A percentile compares a stretch with the other conserved stretches of the same genome.
phyloP scores from a whole-genome alignment of 352 stramenopile genomes.

The Peronospora tabacina region DNA sequence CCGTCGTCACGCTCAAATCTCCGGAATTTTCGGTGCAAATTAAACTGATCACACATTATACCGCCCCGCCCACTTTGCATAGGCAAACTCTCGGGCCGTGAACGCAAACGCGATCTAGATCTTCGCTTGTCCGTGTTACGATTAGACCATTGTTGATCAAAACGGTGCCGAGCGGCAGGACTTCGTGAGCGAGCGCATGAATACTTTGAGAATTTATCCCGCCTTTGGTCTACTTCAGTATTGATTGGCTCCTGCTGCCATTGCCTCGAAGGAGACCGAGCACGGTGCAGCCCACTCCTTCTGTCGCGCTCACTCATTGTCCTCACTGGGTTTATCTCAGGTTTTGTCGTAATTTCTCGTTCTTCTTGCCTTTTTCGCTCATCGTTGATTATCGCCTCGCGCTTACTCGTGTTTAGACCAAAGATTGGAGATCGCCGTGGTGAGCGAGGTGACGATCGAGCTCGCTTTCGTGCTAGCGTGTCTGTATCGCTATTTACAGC shows the following conservation, averaged over 20 bases:
- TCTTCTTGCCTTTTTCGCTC: not conserved
- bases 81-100: not conserved
- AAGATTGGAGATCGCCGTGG: slow-evolving; percentile 1
- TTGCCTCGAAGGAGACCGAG: slow-evolving; percentile 3
- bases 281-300: not conserved
- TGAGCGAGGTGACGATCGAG: not conserved
- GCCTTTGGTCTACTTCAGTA: slow-evolving; percentile 1
- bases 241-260: slow-evolving; percentile 9
- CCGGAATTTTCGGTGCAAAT: slow-evolving; percentile 5
- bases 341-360: not conserved
- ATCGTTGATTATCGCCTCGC: not conserved
- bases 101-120: slow-evolving; percentile 13
- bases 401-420: not conserved
- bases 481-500: slow-evolving; percentile 1
- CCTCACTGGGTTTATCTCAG: not conserved
- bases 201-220: slow-evolving; percentile 6
- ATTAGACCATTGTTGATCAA: slow-evolving; percentile 6
- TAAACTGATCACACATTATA: slow-evolving; percentile 4
- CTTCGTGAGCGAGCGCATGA: slow-evolving; percentile 4
- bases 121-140: slow-evolving; percentile 1
- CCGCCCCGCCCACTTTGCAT: slow-evolving; percentile 1
- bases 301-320: not conserved
- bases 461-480: slow-evolving; percentile 6
- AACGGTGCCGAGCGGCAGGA: not conserved
- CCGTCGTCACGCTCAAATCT: slow-evolving; percentile 9